phyloP scores from a whole-genome alignment of 306 rosid genomes.

The Erythrophleum fordii region DNA sequence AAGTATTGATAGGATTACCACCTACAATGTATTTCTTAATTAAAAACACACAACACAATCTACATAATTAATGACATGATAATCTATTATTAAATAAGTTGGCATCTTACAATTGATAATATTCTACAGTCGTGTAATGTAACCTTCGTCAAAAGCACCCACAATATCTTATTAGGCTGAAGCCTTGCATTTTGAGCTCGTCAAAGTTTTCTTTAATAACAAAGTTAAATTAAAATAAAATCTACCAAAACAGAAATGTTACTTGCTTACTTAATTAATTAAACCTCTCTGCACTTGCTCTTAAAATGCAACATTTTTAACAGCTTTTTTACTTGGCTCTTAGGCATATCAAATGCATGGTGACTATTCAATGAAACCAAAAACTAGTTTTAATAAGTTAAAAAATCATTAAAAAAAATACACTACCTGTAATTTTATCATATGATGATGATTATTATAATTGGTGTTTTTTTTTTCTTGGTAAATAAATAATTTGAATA shows the following conservation, averaged over 20 bases:
- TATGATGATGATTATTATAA: too few species aligned
- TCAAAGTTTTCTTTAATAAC: not conserved
- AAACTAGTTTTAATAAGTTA: not conserved
- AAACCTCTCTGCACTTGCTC: not conserved
- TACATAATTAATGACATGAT: too few species aligned
- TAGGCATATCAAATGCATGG: not conserved
- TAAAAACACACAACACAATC: not conserved
- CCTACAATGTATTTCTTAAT: not conserved
- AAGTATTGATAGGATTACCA: not conserved
- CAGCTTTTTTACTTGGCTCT: too few species aligned
- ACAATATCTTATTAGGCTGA: not conserved
- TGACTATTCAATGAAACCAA: not conserved
- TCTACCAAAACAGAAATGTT: too few species aligned
- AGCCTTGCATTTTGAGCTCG: not conserved
- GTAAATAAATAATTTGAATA: too few species aligned
- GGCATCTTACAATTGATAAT: not conserved
- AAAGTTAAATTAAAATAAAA: too few species aligned
- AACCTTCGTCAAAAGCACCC: not conserved
- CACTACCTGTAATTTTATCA: too few species aligned
- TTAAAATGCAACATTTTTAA: too few species aligned
- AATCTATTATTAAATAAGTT: not conserved
- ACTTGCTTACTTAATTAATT: not conserved
- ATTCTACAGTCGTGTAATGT: not conserved
- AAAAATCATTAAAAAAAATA: too few species aligned
- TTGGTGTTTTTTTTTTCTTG: too few species aligned